Percentiles rank a stretch among this genome's conserved stretches.
Evolutionary conservation across 2,329 filamentous ascomycete species (phyloP).

Genomic region (Cytospora piceae): DNA sequence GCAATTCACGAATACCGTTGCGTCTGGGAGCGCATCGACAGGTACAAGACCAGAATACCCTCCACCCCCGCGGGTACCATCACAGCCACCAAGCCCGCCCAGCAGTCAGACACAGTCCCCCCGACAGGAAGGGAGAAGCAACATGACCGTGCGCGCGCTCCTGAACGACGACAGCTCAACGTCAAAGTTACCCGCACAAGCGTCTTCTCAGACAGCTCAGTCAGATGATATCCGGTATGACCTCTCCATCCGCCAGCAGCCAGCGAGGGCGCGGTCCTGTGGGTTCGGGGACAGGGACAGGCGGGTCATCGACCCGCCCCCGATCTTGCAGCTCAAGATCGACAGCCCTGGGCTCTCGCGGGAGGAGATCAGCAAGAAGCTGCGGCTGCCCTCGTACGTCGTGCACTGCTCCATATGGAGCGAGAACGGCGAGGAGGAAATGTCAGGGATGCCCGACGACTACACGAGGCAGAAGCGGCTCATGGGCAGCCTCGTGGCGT

Average conservation of each 20-base stretch:
- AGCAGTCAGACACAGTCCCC: constrained; percentile 6
- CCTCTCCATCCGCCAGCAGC: constrained; percentile 74
- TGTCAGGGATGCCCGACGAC: constrained; percentile 72
- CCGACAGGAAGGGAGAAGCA: constrained; percentile 20
- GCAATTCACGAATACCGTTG: neutral
- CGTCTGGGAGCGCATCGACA: neutral
- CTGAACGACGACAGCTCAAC: constrained; percentile 24
- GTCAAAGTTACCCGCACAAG: neutral
- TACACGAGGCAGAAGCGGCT: constrained; percentile 73
- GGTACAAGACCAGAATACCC: neutral
- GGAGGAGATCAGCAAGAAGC: constrained; percentile 54
- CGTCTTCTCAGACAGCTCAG: neutral
- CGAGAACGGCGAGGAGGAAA: constrained; percentile 67
- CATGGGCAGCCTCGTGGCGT: constrained; percentile 79
- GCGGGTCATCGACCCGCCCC: constrained; percentile 80
- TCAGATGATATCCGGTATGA: constrained; percentile 40
- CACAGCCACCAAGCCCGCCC: constrained; percentile 10
- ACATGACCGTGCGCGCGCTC: constrained; percentile 25
- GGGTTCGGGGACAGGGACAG: constrained; percentile 83
- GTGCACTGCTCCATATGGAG: constrained; percentile 80
- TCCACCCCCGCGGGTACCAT: constrained; percentile 1
- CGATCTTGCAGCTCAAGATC: constrained; percentile 75
- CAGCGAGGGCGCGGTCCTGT: constrained; percentile 76
- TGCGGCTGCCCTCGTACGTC: constrained; percentile 68
- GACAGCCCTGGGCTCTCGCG: constrained; percentile 58